Evolutionary conservation across 768 basidiomycete species (phyloP).

Genomic region (Leccinellum albellum): DNA sequence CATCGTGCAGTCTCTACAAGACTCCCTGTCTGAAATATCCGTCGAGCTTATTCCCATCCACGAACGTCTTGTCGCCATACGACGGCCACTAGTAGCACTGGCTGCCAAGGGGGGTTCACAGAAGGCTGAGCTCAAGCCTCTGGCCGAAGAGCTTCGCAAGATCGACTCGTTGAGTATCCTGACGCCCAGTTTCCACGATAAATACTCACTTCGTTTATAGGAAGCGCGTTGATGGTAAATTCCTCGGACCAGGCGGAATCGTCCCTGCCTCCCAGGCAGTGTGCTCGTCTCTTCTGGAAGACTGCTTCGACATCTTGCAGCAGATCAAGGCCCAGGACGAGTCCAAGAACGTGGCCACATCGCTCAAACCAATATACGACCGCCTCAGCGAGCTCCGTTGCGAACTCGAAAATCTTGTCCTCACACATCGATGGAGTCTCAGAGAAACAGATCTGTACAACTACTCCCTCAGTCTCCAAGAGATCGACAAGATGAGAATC

Average conservation of each 20-base stretch:
- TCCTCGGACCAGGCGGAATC: constrained; percentile 84
- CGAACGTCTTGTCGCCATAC: constrained; percentile 79
- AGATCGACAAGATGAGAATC: constrained; percentile 95
- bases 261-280: constrained; percentile 91
- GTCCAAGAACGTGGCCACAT: constrained; percentile 78
- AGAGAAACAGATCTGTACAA: constrained; percentile 93
- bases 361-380: constrained; percentile 91
- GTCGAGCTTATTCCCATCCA: constrained; percentile 89
- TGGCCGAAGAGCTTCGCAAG: constrained; percentile 89
- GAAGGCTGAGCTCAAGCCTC: constrained; percentile 83
- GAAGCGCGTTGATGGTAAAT: constrained; percentile 94
- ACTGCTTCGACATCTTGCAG: constrained; percentile 92
- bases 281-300: constrained; percentile 88
- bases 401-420: constrained; percentile 85
- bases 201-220: constrained; percentile 34
- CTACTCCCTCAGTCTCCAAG: constrained; percentile 88
- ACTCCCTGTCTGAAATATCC: constrained; percentile 82
- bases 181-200: constrained; percentile 19
- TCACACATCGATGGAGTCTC: constrained; percentile 96
- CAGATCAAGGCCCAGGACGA: constrained; percentile 95
- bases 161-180: constrained; percentile 90
- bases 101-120: constrained; percentile 83
- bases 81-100: constrained; percentile 84
- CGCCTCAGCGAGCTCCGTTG: constrained; percentile 79
- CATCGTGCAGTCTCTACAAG: constrained; percentile 73